phyloP scores from a whole-genome alignment of 2,329 filamentous ascomycete genomes.

The Ophiostoma ips region DNA sequence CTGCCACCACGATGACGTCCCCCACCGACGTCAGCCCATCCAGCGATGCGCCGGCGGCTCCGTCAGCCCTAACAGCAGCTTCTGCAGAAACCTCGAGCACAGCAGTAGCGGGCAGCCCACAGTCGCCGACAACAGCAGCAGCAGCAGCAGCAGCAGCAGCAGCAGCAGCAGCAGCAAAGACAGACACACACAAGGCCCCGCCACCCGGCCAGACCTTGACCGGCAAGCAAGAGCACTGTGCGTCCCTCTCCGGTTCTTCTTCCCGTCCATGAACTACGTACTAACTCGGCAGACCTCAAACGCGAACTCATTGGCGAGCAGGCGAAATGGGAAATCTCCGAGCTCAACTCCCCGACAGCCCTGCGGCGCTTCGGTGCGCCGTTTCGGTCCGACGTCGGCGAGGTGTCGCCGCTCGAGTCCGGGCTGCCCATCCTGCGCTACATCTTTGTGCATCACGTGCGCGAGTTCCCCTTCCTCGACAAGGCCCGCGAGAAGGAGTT shows the following conservation, averaged over 20 bases:
- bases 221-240: slow-evolving; percentile 97
- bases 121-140: neutral
- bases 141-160: neutral
- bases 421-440: slow-evolving; percentile 85
- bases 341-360: slow-evolving; percentile 89
- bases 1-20: neutral
- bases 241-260: slow-evolving; percentile 20
- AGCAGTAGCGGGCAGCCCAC: neutral
- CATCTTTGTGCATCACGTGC: slow-evolving; percentile 95
- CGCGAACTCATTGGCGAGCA: slow-evolving; percentile 85
- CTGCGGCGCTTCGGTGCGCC: slow-evolving; percentile 90
- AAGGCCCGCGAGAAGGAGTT: slow-evolving; percentile 97
- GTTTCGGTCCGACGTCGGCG: slow-evolving; percentile 82
- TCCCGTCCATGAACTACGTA: neutral
- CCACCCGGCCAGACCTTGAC: slow-evolving; percentile 47
- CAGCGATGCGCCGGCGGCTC: neutral
- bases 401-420: slow-evolving; percentile 84
- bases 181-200: slow-evolving; percentile 11
- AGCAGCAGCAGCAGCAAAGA: neutral
- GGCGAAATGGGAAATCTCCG: slow-evolving; percentile 77
- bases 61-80: neutral
- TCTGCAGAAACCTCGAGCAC: neutral
- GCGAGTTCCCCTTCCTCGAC: slow-evolving; percentile 95
- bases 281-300: slow-evolving; percentile 59
- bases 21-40: neutral